Evolutionary conservation across 1,284 basidiomycete species (phyloP).

Genomic region (Kalmanozyma brasiliensis): DNA sequence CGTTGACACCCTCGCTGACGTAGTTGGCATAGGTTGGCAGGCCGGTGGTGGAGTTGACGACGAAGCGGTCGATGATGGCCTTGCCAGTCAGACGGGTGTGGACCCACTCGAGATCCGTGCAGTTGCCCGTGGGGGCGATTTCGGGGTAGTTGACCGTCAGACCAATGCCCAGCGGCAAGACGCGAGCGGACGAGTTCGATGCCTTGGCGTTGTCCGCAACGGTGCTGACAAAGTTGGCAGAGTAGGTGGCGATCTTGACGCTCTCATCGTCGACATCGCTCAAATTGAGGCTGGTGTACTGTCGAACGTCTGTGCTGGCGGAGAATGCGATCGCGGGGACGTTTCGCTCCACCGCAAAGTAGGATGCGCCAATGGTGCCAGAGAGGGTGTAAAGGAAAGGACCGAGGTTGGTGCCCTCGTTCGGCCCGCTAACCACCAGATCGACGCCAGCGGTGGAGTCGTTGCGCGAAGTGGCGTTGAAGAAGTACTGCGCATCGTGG

Average conservation of each 20-base stretch:
- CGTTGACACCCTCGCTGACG: constrained; percentile 50
- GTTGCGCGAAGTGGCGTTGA: constrained; percentile 26
- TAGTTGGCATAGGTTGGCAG: constrained; percentile 51
- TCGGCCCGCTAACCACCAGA: constrained; percentile 45
- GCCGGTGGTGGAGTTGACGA: constrained; percentile 47
- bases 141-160: constrained; percentile 58
- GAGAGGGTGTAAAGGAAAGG: constrained; percentile 56
- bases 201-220: constrained; percentile 38
- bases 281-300: constrained; percentile 47
- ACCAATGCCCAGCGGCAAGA: constrained; percentile 55
- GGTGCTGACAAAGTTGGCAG: constrained; percentile 57
- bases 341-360: constrained; percentile 48
- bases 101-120: constrained; percentile 28
- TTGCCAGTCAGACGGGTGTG: constrained; percentile 56
- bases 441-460: constrained; percentile 30
- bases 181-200: constrained; percentile 17
- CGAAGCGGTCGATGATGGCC: constrained; percentile 52
- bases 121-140: constrained; percentile 34
- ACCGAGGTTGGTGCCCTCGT: constrained; percentile 54
- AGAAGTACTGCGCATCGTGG: constrained; percentile 43
- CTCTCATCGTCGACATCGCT: constrained; percentile 50
- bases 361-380: constrained; percentile 60
- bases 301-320: constrained; percentile 41
- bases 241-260: constrained; percentile 47
- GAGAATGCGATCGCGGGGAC: constrained; percentile 58